Evolutionary conservation across 2,329 filamentous ascomycete species (phyloP), one percentile per base, ranked within the genome.

Genomic region (Polychaeton citri): DNA sequence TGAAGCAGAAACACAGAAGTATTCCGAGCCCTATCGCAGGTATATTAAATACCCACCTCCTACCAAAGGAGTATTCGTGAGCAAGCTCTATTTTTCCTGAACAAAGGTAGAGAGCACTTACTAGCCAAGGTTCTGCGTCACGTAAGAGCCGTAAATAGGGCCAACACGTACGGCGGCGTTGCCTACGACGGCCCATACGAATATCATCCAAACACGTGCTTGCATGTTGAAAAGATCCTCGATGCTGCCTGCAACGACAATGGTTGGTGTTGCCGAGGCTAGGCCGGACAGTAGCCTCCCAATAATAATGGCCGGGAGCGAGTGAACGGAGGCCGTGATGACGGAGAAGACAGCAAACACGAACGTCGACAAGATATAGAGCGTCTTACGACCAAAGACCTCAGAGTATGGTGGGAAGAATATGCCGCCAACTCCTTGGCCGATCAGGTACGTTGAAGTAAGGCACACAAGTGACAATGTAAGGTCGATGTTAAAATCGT

Each of bases 161-260:
- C 64, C 66, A 3, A 64, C 35, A n/a, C n/a, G n/a, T n/a, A n/a
- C n/a, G n/a, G n/a, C n/a, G 5, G 60, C 54, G 8, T 69, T 42
- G 0, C 63, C 67, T 5, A 63, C 44, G 2, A 63, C 66, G 2
- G 63, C 57, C 65, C 66, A 69, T 5, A 59, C 45, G 36, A 62
- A 63, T 6, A 70, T 54, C 33, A 32, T 17, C 63, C 63, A 67
- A 8, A 68, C 57, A 6, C 65, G 55, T 15, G 53, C 53, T 32
- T 54, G 50, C 3, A 58, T 54, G 37, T 66, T 61, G 51, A 61
- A 69, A 47, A 71, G 60, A 40, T 71, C 66, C 39, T 71, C 66
- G 20, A 69, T 57, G 34, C 61, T 66, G 2, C 67, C 65, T 0
- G 62, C 57, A 6, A 63, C 59, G 5, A 69, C 63, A 16, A 65